Base-by-base conservation (phyloP, 148 eudicot genomes). In the Amaranthus cruentus region DNA sequence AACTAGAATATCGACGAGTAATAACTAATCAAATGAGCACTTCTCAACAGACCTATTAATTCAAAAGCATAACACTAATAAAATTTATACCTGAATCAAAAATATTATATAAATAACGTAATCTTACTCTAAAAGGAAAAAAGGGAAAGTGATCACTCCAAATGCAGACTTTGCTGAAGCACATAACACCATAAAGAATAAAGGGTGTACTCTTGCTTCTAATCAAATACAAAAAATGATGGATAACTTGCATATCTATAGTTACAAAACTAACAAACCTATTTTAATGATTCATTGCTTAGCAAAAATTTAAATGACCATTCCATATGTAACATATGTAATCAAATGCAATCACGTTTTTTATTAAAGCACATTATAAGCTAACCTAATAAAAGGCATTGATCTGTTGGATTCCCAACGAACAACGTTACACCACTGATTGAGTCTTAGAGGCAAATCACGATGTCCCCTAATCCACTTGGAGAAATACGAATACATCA, bases 381-480 rank as follows among this genome's bases (percentile, higher is more conserved):
- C 63, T n/a, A 73, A 95, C 98, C 98, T 90, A 85, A 95, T 92
- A 75, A 96, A 96, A 61, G 99, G 99, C 76, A 97, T 96, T 48
- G 99, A 97, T 77, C 90, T 80, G 90, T 97, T 96, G 85, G 90
- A 92, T 72, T 96, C 97, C 99, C 99, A 96, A 61, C 99, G 85
- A 47, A 96, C 99, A 81, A 96, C 99, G 75, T 96, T 96, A 81
- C 97, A 92, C 99, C 99, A 96, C 66, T 96, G 99, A 76, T 96
- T 92, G 63, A 92, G 96, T 74, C 86, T 89, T 79, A 96, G 73
- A 64, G 99, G 99, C 78, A 92, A 84, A 77, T 96, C 99, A 46
- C 96, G 94, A 75, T 96, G 99, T 67, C 99, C 97, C 78, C 97
- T 87, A 66, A 96, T 90, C 99, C 99, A 96, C 88, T 92, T 96